Base-by-base conservation (phyloP, 2,329 filamentous ascomycete species). In the Pseudogymnoascus sp. region DNA sequence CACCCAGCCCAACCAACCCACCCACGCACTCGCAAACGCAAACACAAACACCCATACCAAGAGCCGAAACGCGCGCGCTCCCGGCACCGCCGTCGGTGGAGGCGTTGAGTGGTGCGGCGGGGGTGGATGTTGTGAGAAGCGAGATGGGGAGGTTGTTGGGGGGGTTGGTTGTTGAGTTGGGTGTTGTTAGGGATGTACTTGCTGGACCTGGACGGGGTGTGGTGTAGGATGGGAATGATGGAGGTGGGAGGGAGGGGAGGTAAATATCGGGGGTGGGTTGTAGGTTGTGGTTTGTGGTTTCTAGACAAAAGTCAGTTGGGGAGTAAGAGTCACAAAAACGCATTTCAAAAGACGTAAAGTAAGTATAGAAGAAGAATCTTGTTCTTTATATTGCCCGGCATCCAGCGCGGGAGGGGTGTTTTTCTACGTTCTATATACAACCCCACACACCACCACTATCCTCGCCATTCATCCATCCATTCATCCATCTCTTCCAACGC, bases 131-230 rank as follows among this genome's bases (percentile, higher is more conserved):
- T 46, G 53, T 60, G 59, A 42, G 21, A 36, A 56, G 61, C 63
- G 64, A 67, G 63, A 65, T 46, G 68, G 67, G 67, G 67, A 65
- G 69, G 69, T 60, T 66, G 68, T 67, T 65, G 66, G 66, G 65
- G 62, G 63, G 62, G 3, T 21, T 37, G 42, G 60, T 23, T 25
- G 60, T 25, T 2, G 59, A 31, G 60, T 37, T 38, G 28, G 56
- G 56, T 18, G 18, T 21, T 59, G 23, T 31, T 1, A 16, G 14
- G 25, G 9, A 11, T 59, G 18, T 36, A 3, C 9, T 25, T 12
- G 21, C 46, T 23, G 37, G 37, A 1, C 16, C 16, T 16, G 1
- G 16, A 16, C n/a, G 7, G 2, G n/a, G 14, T 5, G 14, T 28
- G 28, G 7, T 28, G 7, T 28, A 3, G 25, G 2, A 16, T 16